These are phyloP conservation scores for Geranomyces variabilis DNA, from an alignment of 192 early-diverging fungal species.

Conservation along the genomic window DNA sequence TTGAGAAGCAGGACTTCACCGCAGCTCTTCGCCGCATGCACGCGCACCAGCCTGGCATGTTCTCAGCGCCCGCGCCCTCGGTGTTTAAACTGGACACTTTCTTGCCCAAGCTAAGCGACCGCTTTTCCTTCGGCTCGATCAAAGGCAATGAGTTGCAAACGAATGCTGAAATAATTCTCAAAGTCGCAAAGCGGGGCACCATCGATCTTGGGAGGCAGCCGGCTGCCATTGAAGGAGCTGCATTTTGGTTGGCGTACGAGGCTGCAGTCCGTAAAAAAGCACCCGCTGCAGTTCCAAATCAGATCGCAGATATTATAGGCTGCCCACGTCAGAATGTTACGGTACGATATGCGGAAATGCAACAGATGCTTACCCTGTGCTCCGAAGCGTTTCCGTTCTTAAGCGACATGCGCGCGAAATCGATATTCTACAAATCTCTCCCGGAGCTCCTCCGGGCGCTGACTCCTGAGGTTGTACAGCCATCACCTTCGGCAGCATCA, in stretches of 20 bases:
- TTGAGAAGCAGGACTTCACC: not conserved
- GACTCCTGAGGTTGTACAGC: not conserved
- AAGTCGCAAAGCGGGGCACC: not conserved
- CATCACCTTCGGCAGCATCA: not conserved
- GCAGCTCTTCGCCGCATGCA: too few relatives aligned
- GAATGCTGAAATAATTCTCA: not conserved
- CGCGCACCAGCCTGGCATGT: not conserved
- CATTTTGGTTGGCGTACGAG: constrained; percentile 11
- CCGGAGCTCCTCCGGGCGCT: not conserved
- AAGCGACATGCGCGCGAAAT: not conserved
- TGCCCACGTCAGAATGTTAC: not conserved
- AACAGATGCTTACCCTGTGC: constrained; percentile 11
- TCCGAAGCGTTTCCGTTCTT: constrained; percentile 19
- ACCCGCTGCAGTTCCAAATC: not conserved
- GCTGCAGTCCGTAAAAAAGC: constrained; percentile 5
- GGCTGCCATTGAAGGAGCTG: constrained; percentile 6
- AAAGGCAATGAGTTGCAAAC: not conserved
- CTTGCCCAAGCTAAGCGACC: not conserved
- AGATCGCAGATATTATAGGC: not conserved
- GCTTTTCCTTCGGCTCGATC: not conserved
- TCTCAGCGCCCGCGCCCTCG: not conserved
- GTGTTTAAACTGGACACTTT: not conserved
- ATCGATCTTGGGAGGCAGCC: constrained; percentile 1
- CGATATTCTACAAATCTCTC: not conserved
- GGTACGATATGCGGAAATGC: not conserved